Evolutionary conservation across 2,329 filamentous ascomycete species (phyloP).

Genomic region (Arthrobotrys musiformis): DNA sequence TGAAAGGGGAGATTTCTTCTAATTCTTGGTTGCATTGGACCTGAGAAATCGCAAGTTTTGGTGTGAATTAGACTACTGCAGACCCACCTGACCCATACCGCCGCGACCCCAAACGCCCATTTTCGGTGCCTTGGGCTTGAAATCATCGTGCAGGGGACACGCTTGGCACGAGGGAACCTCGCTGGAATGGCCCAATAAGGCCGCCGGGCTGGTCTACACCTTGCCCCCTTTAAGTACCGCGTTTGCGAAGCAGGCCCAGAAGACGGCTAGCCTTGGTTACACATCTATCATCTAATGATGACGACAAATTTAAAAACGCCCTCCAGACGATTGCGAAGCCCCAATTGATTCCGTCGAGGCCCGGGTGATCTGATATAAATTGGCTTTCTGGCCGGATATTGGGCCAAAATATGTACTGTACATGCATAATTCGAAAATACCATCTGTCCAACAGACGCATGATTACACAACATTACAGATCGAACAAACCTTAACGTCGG

Average conservation of each 20-base stretch:
- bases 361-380: slow-evolving; percentile 11
- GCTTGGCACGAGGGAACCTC: slow-evolving; percentile 31
- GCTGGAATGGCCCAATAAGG: slow-evolving; percentile 30
- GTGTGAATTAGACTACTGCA: neutral
- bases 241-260: slow-evolving; percentile 1
- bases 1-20: slow-evolving; percentile 18
- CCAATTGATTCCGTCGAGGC: slow-evolving; percentile 2
- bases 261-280: slow-evolving; percentile 30
- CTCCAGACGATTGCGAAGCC: slow-evolving; percentile 7
- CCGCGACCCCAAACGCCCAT: slow-evolving; percentile 27
- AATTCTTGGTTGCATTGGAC: slow-evolving; percentile 12
- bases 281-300: slow-evolving; percentile 24
- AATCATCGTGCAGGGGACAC: slow-evolving; percentile 23
- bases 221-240: slow-evolving; percentile 37
- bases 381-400: neutral
- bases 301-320: slow-evolving; percentile 21
- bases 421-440: neutral
- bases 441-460: neutral
- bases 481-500: too few relatives aligned
- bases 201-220: neutral
- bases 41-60: slow-evolving; percentile 39
- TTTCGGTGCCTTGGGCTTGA: slow-evolving; percentile 38
- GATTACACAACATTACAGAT: neutral
- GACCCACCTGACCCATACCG: slow-evolving; percentile 6
- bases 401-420: neutral